These are phyloP conservation scores for Pseudocercospora musae DNA, from an alignment of 2,329 filamentous ascomycete species.

Conservation along the genomic window DNA sequence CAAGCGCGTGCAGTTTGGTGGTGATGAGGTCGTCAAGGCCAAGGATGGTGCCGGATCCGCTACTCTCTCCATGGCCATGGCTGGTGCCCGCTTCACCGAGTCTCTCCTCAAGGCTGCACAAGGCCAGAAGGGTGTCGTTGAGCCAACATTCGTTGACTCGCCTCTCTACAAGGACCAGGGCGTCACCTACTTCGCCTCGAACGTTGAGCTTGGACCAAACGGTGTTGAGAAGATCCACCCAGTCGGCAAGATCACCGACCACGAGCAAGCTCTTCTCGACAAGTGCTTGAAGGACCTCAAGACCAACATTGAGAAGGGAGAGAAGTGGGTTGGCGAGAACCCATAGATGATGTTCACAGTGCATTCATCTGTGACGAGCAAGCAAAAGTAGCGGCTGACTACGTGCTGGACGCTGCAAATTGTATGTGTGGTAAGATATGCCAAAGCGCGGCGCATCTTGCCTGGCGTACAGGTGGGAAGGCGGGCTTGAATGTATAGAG, in stretches of 20 bases:
- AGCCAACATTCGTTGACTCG: conserved; percentile 96
- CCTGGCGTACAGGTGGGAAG: background rate
- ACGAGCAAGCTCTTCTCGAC: conserved; percentile 87
- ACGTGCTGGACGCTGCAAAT: conserved; percentile 10
- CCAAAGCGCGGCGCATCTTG: conserved; percentile 7
- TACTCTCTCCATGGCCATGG: conserved; percentile 98
- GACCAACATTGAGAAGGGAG: conserved; percentile 93
- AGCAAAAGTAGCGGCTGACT: conserved; percentile 4
- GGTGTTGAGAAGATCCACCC: conserved; percentile 92
- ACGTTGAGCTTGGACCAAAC: conserved; percentile 92
- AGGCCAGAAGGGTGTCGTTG: conserved; percentile 90
- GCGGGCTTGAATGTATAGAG: conserved; percentile 22
- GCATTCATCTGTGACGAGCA: background rate
- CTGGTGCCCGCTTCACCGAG: conserved; percentile 81
- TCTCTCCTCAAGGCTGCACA: conserved; percentile 87
- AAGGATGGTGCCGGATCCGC: conserved; percentile 97
- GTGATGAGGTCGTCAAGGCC: conserved; percentile 98
- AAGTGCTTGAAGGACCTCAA: conserved; percentile 78
- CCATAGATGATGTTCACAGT: conserved; percentile 32
- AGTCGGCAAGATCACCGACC: conserved; percentile 76
- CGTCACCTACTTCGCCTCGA: conserved; percentile 93
- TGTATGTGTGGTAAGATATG: conserved; percentile 8
- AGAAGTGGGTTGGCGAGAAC: conserved; percentile 63
- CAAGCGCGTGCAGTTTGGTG: conserved; percentile 96
- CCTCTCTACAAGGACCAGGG: conserved; percentile 98